Conservation (phyloP, 2,329 filamentous ascomycete genomes). For the Aspergillus hortae region DNA sequence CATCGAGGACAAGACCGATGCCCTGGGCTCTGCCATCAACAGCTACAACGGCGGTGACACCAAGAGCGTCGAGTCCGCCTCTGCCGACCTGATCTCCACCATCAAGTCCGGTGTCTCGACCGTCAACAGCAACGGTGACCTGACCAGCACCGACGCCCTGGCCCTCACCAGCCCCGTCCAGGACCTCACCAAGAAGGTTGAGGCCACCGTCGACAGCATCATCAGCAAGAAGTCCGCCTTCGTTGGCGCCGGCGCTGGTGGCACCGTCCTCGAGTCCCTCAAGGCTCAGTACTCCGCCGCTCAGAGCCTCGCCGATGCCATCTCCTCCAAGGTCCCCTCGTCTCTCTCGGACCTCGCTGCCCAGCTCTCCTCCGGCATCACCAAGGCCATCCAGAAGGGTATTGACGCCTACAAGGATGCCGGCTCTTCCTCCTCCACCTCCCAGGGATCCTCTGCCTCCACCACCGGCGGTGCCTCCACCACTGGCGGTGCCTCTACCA, state of each 20-base stretch:
- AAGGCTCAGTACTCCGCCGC: conserved; percentile 25
- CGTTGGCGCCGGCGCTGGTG: conserved; percentile 21
- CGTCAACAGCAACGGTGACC: conserved; percentile 18
- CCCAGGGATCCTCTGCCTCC: conserved; percentile 10
- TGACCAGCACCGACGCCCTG: conserved; percentile 26
- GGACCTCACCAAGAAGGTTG: conserved; percentile 24
- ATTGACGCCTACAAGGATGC: conserved; percentile 10
- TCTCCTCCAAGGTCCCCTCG: conserved; percentile 29
- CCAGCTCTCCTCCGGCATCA: conserved; percentile 27
- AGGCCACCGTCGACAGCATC: conserved; percentile 21
- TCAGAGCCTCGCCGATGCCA: conserved; percentile 22
- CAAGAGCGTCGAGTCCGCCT: conserved; percentile 18
- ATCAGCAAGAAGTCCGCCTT: conserved; percentile 25
- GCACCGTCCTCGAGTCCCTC: conserved; percentile 19
- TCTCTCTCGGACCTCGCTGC: conserved; percentile 20
- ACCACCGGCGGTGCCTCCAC: conserved; percentile 11
- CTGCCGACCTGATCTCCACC: conserved; percentile 18
- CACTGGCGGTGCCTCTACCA: conserved; percentile 10
- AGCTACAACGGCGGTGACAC: conserved; percentile 23
- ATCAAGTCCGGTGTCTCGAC: conserved; percentile 25
- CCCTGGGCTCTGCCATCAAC: conserved; percentile 22
- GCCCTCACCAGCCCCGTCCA: conserved; percentile 23
- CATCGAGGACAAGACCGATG: conserved; percentile 16
- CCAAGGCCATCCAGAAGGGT: conserved; percentile 28
- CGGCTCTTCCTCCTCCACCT: conserved; percentile 5